These are phyloP conservation scores for Pholiota microspora DNA, from an alignment of 768 basidiomycete species.

Conservation along the genomic window DNA sequence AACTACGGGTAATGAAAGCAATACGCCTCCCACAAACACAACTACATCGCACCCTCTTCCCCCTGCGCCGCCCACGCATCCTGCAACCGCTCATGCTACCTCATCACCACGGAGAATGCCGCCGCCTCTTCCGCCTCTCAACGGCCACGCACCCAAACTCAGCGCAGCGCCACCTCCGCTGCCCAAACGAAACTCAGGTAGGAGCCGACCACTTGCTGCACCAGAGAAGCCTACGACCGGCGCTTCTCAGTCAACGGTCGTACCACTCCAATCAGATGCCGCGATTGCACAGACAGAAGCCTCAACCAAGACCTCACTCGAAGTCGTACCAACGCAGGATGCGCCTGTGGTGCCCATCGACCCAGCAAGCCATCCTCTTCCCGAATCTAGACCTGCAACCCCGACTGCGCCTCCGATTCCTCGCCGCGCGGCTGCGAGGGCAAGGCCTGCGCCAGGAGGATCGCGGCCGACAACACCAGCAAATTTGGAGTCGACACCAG, in stretches of 20 bases:
- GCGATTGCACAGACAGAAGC: background rate
- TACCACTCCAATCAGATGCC: background rate
- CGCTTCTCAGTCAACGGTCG: background rate
- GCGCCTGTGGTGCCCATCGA: constrained; percentile 9
- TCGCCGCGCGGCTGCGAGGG: constrained; percentile 59
- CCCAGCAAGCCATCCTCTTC: constrained; percentile 37
- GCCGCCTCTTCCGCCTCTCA: constrained; percentile 20
- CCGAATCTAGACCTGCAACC: constrained; percentile 38
- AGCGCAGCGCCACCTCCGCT: constrained; percentile 37
- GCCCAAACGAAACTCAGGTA: constrained; percentile 46
- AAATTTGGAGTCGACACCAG: constrained; percentile 7
- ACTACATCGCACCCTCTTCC: constrained; percentile 6
- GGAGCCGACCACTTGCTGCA: constrained; percentile 14
- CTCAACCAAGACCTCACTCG: background rate
- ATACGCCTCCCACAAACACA: background rate
- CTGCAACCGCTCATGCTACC: background rate
- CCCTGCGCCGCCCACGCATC: background rate
- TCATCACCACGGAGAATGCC: constrained; percentile 26
- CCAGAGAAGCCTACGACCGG: background rate
- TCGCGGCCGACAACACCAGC: constrained; percentile 29
- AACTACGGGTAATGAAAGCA: constrained; percentile 11
- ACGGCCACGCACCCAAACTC: constrained; percentile 30
- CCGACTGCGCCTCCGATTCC: constrained; percentile 56
- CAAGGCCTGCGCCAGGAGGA: constrained; percentile 27
- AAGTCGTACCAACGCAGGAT: constrained; percentile 6